These are phyloP conservation scores for Xerocomellus chrysenteron DNA, from an alignment of 768 basidiomycete genomes.

Conservation along the genomic window DNA sequence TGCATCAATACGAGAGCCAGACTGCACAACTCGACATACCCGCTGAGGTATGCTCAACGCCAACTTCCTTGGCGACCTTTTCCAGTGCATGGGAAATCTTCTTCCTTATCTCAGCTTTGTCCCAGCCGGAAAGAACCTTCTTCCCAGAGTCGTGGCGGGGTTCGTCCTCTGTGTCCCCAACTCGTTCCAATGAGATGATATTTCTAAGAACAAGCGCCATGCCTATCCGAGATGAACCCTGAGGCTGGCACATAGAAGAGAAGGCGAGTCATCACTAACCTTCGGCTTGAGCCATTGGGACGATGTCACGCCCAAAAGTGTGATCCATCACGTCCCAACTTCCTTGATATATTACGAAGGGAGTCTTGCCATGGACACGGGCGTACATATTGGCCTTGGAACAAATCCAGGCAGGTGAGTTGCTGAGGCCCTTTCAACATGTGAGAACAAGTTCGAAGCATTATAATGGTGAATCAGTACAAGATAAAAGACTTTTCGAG, in stretches of 20 bases:
- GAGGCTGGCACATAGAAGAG: background rate
- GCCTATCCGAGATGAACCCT: background rate
- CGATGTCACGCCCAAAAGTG: background rate
- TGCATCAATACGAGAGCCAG: background rate
- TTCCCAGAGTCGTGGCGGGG: background rate
- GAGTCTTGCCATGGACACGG: background rate
- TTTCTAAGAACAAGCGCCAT: background rate
- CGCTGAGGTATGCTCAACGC: background rate
- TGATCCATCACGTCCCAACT: background rate
- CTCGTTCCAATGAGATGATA: background rate
- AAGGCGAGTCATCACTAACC: background rate
- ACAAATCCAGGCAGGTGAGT: background rate
- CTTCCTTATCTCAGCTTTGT: background rate
- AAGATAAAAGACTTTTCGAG: background rate
- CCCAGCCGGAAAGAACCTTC: background rate
- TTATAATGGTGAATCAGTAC: background rate
- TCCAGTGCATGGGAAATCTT: too few species aligned
- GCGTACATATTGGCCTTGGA: conserved; percentile 1
- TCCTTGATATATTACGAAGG: background rate
- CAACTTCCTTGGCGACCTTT: background rate
- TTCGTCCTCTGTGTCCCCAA: background rate
- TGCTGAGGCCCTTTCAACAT: background rate
- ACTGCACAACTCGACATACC: background rate
- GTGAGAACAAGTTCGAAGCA: background rate
- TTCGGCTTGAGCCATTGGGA: background rate